phyloP scores from a whole-genome alignment of 805 yeast species.

The Grigorovia transvaalensis region DNA sequence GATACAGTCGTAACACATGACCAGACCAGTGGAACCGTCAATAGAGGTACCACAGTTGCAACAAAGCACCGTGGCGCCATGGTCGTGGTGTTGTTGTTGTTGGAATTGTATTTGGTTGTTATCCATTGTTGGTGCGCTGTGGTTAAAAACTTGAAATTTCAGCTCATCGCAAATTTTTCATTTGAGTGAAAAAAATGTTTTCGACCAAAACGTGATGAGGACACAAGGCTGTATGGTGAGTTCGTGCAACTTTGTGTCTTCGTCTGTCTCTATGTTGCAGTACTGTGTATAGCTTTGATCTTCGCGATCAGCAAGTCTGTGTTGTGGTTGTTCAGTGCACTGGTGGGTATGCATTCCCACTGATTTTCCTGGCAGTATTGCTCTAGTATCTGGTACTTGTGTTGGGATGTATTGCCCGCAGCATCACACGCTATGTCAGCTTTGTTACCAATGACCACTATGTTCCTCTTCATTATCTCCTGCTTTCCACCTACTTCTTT shows the following conservation, averaged over 20 bases:
- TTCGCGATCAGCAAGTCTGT: conserved; percentile 55
- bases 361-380: conserved; percentile 30
- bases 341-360: conserved; percentile 77
- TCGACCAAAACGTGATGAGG: not conserved
- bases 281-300: conserved; percentile 46
- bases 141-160: conserved; percentile 9
- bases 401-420: conserved; percentile 30
- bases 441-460: conserved; percentile 83
- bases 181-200: not conserved
- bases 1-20: conserved; percentile 96
- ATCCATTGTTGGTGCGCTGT: conserved; percentile 14
- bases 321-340: conserved; percentile 67
- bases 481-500: conserved; percentile 58
- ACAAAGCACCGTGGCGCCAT: conserved; percentile 81
- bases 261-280: not conserved
- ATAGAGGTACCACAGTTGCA: conserved; percentile 98
- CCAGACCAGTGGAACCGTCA: conserved; percentile 88
- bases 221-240: not conserved
- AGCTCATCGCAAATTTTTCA: conserved; percentile 18
- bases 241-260: not conserved
- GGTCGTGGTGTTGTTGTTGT: conserved; percentile 22
- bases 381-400: conserved; percentile 37
- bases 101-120: conserved; percentile 24
- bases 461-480: conserved; percentile 48
- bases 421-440: conserved; percentile 55